phyloP scores from a whole-genome alignment of 108 stramenopile genomes.

The Stephanodiscus triporus region DNA sequence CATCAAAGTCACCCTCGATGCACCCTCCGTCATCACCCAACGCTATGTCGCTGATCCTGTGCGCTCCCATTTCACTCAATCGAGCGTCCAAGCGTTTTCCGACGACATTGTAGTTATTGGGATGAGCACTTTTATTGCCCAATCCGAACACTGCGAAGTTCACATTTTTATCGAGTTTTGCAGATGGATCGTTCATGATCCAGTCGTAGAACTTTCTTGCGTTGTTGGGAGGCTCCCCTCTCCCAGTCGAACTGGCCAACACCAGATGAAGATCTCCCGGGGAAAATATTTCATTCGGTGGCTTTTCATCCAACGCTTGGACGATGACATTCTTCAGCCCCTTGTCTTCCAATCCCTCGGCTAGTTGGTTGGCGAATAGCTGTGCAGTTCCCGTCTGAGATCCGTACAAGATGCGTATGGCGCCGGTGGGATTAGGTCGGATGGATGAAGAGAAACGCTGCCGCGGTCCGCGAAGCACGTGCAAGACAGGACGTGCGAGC shows the following conservation, averaged over 20 bases:
- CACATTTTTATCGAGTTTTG: conserved; percentile 7
- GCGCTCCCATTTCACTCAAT: conserved; percentile 78
- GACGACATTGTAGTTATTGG: conserved; percentile 88
- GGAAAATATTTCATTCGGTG: conserved; percentile 30
- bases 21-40: conserved; percentile 92
- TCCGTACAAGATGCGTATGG: conserved; percentile 70
- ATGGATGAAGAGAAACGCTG: conserved; percentile 11
- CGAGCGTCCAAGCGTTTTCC: conserved; percentile 72
- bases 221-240: conserved; percentile 83
- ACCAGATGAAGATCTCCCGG: conserved; percentile 37
- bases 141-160: conserved; percentile 89
- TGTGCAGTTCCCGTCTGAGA: conserved; percentile 95
- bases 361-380: conserved; percentile 82
- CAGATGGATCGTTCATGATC: conserved; percentile 45
- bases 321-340: conserved; percentile 42
- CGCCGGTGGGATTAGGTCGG: conserved; percentile 1
- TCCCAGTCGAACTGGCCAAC: conserved; percentile 71
- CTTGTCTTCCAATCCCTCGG: conserved; percentile 55
- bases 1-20: conserved; percentile 93
- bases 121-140: conserved; percentile 83
- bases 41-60: conserved; percentile 65
- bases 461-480: conserved; percentile 15
- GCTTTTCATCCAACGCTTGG: conserved; percentile 53
- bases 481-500: no score
- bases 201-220: conserved; percentile 66